Percentiles rank a stretch among this genome's conserved stretches.
Conservation (phyloP, 495 filamentous ascomycete genomes). For the Copromyces sp. region DNA sequence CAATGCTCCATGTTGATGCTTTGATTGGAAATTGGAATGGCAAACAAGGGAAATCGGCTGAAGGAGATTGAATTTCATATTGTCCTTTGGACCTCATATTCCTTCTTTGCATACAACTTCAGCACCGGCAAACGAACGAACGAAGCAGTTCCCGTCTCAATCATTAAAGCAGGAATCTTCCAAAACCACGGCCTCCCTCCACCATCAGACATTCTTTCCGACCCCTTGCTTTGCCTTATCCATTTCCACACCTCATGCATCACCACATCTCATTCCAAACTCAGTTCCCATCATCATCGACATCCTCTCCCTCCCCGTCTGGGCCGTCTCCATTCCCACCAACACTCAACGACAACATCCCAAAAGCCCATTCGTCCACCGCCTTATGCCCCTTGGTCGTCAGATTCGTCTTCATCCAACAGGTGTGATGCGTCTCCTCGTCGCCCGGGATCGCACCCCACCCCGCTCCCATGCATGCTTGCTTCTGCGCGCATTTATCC, state of each 20-base stretch:
- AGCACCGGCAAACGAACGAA: background rate
- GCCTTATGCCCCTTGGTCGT: conserved; percentile 33
- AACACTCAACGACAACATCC: conserved; percentile 1
- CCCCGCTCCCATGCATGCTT: conserved; percentile 25
- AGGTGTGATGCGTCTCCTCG: conserved; percentile 22
- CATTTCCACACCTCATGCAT: background rate
- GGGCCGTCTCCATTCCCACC: background rate
- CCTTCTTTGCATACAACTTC: background rate
- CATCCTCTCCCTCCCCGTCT: background rate
- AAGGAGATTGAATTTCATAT: background rate
- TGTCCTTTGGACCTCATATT: background rate
- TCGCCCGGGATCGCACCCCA: conserved; percentile 25
- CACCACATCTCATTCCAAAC: background rate
- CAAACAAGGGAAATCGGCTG: too few relatives aligned
- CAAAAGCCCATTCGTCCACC: conserved; percentile 37
- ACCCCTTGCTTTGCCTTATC: background rate
- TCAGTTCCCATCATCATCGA: background rate
- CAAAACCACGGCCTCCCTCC: background rate
- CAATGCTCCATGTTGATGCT: too few relatives aligned
- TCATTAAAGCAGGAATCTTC: background rate
- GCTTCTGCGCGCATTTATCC: conserved; percentile 20
- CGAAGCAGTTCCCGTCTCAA: background rate
- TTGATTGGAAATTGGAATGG: too few relatives aligned
- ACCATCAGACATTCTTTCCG: background rate
- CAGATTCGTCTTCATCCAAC: conserved; percentile 47